Conservation (phyloP, 2,329 filamentous ascomycete genomes). For the Sphaceloma murrayae region DNA sequence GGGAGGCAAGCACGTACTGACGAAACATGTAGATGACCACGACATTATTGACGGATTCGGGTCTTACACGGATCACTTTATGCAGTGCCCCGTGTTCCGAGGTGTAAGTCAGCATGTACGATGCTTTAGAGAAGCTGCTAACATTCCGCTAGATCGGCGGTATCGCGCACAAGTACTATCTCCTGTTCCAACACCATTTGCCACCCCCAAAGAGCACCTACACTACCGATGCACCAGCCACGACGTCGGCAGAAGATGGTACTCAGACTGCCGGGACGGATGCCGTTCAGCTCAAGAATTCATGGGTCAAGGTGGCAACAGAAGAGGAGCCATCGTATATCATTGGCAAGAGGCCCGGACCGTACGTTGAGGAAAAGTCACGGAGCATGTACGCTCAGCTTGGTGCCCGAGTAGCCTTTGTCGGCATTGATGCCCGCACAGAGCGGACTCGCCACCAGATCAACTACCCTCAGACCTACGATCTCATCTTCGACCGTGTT, state of each 20-base stretch:
- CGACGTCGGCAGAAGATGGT: constrained; percentile 33
- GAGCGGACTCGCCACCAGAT: constrained; percentile 84
- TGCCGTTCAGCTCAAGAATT: constrained; percentile 61
- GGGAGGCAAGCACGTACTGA: too few species aligned
- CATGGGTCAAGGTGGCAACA: constrained; percentile 56
- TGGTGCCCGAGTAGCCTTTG: constrained; percentile 54
- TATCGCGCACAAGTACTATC: constrained; percentile 47
- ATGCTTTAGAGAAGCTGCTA: too few species aligned
- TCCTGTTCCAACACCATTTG: constrained; percentile 64
- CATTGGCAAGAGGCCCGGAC: constrained; percentile 60
- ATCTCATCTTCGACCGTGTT: constrained; percentile 49
- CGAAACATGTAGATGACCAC: too few species aligned
- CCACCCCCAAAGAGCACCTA: constrained; percentile 78
- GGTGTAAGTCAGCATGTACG: too few species aligned
- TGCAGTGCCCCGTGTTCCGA: constrained; percentile 55
- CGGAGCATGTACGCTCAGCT: constrained; percentile 54
- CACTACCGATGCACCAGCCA: constrained; percentile 60
- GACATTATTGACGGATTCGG: constrained; percentile 61
- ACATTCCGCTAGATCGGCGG: too few species aligned
- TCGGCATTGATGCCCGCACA: constrained; percentile 52
- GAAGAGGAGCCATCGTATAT: constrained; percentile 65
- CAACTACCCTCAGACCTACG: constrained; percentile 65
- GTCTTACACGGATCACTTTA: constrained; percentile 57
- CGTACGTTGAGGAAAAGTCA: constrained; percentile 54
- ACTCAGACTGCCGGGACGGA: constrained; percentile 49